Base-by-base conservation (phyloP, 2,329 filamentous ascomycete genomes). In the Periglandula ipomoeae region DNA sequence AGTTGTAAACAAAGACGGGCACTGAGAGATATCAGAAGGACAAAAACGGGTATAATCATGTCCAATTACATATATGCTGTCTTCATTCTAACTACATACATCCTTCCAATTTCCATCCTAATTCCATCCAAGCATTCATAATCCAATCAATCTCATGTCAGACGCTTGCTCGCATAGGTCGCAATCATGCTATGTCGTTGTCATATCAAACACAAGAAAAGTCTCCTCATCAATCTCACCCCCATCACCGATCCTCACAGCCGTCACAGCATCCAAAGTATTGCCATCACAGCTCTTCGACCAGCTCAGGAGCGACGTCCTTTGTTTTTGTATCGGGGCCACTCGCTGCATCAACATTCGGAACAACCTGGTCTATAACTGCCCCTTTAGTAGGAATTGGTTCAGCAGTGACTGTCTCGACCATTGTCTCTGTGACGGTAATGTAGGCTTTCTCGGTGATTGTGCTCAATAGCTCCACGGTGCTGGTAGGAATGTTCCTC, bases 391-490 rank as follows among this genome's bases (percentile, higher is more conserved):
- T 53, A 20, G 52, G 53, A 11, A 55, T 40, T 3, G 48, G 53
- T 6, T 56, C 44, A 13, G 55, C 47, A 26, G 51, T 49, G 19
- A 46, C 44, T 3, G 50, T 49, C 47, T 49, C 23, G 13, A 51
- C 32, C 39, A 58, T 52, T 1, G 60, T 68, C 50, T 68, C 62
- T 9, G 59, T 60, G 34, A 58, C 58, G 7, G 66, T 71, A 15
- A 5, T 20, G 8, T 26, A 13, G 6, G 43, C 40, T 32, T 48
- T 35, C 52, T 69, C 62, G 9, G 48, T 54, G 30, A 32, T 15
- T 10, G 51, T 56, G 35, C 55, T 56, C 13, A 48, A 13, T 17
- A 53, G 17, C 26, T 46, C 48, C 20, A 51, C 17, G 1, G 47
- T 49, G n/a, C 47, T 48, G 49, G 53, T 43, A 4, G 38, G 42